Conservation (phyloP, 2,329 filamentous ascomycete genomes). For the Ascochyta clinopodiicola region DNA sequence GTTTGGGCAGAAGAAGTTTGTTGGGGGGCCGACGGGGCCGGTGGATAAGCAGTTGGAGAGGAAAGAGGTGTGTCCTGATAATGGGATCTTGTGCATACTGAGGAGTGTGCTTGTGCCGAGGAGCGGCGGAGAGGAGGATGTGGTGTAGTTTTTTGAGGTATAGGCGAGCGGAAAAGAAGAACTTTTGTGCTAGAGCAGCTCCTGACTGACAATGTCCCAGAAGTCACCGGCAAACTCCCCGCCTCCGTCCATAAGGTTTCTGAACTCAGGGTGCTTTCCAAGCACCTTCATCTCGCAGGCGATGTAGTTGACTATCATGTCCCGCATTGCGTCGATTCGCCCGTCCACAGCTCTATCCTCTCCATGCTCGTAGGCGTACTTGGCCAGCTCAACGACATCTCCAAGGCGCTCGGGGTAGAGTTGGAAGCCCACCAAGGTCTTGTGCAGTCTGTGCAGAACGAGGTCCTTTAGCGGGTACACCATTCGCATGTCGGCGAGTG, state of each 20-base stretch:
- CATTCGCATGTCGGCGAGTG: slow-evolving; percentile 32
- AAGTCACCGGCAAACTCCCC: slow-evolving; percentile 38
- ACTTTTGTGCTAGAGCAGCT: neutral
- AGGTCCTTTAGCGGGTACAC: slow-evolving; percentile 32
- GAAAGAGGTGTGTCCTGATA: slow-evolving; percentile 63
- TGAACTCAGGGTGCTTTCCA: slow-evolving; percentile 25
- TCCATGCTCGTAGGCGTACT: slow-evolving; percentile 32
- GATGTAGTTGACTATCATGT: slow-evolving; percentile 34
- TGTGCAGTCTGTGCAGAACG: slow-evolving; percentile 37
- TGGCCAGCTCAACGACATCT: slow-evolving; percentile 33
- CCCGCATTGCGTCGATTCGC: slow-evolving; percentile 27
- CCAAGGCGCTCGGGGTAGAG: slow-evolving; percentile 27
- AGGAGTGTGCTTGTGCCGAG: slow-evolving; percentile 49
- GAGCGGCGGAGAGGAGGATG: slow-evolving; percentile 3
- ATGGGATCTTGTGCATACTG: slow-evolving; percentile 54
- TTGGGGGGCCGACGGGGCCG: slow-evolving; percentile 66
- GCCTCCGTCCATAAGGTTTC: slow-evolving; percentile 27
- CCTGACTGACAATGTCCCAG: slow-evolving; percentile 14
- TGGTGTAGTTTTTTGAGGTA: neutral
- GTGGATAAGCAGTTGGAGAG: slow-evolving; percentile 65
- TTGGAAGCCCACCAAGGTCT: slow-evolving; percentile 32
- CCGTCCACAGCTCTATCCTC: slow-evolving; percentile 18
- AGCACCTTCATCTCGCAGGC: slow-evolving; percentile 28
- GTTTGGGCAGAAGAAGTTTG: slow-evolving; percentile 58
- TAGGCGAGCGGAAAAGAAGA: neutral